A percentile compares a stretch with the other conserved stretches of the same genome.
These are phyloP conservation scores for Zea luxurians DNA, from an alignment of 176 grass and related monocot genomes.

Conservation along the genomic window DNA sequence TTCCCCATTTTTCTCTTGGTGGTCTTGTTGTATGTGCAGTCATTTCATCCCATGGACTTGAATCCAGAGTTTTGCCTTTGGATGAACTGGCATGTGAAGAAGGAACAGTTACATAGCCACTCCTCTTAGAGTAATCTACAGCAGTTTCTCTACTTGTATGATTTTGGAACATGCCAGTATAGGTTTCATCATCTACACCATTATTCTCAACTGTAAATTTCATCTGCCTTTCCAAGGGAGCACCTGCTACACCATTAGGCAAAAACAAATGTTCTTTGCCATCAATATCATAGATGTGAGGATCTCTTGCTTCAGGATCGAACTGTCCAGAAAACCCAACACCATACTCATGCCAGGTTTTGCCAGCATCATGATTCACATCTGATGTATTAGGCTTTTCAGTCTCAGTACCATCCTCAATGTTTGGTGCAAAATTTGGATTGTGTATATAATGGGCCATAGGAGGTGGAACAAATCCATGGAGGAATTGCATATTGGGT, in stretches of 20 bases:
- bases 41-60: constrained; percentile 56
- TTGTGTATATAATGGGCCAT: constrained; percentile 57
- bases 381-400: constrained; percentile 45
- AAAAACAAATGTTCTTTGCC: constrained; percentile 48
- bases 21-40: constrained; percentile 50
- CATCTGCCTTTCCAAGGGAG: constrained; percentile 42
- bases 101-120: constrained; percentile 35
- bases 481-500: constrained; percentile 64
- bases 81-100: constrained; percentile 48
- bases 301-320: constrained; percentile 42
- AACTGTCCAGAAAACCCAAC: constrained; percentile 49
- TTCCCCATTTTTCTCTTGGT: constrained; percentile 68
- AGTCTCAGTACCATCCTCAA: constrained; percentile 46
- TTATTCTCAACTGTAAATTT: constrained; percentile 49
- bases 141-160: constrained; percentile 50
- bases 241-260: constrained; percentile 37
- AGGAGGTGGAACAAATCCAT: constrained; percentile 46
- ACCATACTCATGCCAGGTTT: constrained; percentile 48
- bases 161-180: constrained; percentile 53
- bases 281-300: constrained; percentile 54
- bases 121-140: constrained; percentile 42
- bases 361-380: constrained; percentile 43
- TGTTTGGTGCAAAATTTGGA: constrained; percentile 45
- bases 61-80: constrained; percentile 48
- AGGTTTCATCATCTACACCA: constrained; percentile 42